A percentile compares a stretch with the other conserved stretches of the same genome.
Conservation (phyloP, 106 monocot species). For the Ottelia alismoides region DNA sequence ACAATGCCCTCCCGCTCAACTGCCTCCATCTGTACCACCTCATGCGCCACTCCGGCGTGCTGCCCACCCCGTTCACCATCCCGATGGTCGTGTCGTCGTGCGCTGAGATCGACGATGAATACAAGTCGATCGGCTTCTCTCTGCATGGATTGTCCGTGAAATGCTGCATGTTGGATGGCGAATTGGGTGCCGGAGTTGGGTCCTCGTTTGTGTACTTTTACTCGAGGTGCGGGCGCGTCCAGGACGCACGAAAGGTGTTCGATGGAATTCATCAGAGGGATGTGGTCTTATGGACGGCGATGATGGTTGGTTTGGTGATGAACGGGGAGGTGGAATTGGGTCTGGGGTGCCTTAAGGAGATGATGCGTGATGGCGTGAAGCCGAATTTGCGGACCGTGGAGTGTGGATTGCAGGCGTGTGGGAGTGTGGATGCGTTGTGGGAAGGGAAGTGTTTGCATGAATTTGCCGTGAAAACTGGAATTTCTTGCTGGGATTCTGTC, state of each 20-base stretch:
- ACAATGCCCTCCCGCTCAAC: slow-evolving; percentile 15
- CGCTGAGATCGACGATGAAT: slow-evolving; percentile 25
- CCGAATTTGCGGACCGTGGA: slow-evolving; percentile 38
- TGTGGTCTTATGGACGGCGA: slow-evolving; percentile 56
- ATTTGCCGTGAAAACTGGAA: slow-evolving; percentile 27
- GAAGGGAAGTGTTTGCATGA: slow-evolving; percentile 46
- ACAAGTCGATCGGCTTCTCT: slow-evolving; percentile 7
- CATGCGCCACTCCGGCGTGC: slow-evolving; percentile 26
- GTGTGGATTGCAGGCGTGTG: slow-evolving; percentile 40
- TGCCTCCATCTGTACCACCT: slow-evolving; percentile 18
- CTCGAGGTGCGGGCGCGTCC: slow-evolving; percentile 24
- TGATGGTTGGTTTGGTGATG: slow-evolving; percentile 42
- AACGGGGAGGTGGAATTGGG: slow-evolving; percentile 33
- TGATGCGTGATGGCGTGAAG: slow-evolving; percentile 12
- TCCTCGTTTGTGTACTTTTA: slow-evolving; percentile 59
- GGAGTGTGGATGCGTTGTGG: slow-evolving; percentile 11
- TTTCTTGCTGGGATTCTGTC: slow-evolving; percentile 6
- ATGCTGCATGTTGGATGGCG: slow-evolving; percentile 17
- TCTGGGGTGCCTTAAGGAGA: slow-evolving; percentile 24
- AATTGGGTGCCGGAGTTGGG: slow-evolving; percentile 16
- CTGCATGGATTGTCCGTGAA: slow-evolving; percentile 27
- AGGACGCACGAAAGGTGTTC: slow-evolving; percentile 40
- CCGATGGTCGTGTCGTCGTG: slow-evolving; percentile 43
- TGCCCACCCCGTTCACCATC: slow-evolving; percentile 34
- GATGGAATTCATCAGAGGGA: slow-evolving; percentile 49